phyloP scores from a whole-genome alignment of 2,329 filamentous ascomycete genomes.

The Trichoderma breve region DNA sequence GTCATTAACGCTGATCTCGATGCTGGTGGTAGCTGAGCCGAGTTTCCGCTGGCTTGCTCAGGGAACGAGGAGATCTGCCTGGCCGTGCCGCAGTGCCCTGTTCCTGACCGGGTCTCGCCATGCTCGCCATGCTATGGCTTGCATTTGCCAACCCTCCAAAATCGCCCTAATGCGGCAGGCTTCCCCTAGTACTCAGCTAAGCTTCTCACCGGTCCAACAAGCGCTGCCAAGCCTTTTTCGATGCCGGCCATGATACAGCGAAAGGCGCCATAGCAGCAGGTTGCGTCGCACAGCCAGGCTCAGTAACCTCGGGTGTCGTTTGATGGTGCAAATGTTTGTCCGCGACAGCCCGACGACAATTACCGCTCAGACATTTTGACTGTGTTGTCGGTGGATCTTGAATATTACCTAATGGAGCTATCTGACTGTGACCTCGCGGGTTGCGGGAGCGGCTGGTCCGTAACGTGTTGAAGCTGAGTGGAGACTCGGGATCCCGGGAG shows the following conservation, averaged over 20 bases:
- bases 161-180: not conserved
- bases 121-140: not conserved
- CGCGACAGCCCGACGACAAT: slow-evolving; percentile 5
- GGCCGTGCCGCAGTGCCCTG: not conserved
- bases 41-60: not conserved
- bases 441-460: not conserved
- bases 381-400: not conserved
- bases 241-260: not conserved
- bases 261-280: not conserved
- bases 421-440: not conserved
- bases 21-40: not conserved
- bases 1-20: not conserved
- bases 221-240: not conserved
- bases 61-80: not conserved
- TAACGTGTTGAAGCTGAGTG: not conserved
- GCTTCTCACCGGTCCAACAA: not conserved
- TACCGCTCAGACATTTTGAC: not conserved
- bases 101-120: not conserved
- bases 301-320: not conserved
- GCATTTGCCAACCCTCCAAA: not conserved
- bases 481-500: slow-evolving; percentile 4
- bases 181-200: not conserved
- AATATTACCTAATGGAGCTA: not conserved
- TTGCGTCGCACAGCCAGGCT: not conserved
- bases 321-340: not conserved